Evolutionary conservation across 345 rosid genomes (phyloP).

Genomic region (Gossypium longicalyx): DNA sequence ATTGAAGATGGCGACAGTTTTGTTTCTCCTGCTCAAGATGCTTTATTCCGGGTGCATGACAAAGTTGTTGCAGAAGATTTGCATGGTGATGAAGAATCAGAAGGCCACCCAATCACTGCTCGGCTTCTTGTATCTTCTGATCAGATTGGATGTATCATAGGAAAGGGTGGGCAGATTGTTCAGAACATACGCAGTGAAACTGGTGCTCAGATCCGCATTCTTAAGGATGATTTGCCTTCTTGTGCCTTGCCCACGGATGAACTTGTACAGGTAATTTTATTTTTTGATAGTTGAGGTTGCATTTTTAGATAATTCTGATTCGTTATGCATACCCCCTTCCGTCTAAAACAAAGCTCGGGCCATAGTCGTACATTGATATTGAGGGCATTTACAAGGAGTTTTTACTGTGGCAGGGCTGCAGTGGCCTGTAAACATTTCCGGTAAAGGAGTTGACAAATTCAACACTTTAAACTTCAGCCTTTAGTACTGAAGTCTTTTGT

Average conservation of each 20-base stretch:
- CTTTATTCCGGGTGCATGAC: conserved; percentile 80
- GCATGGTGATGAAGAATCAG: conserved; percentile 57
- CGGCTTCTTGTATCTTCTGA: conserved; percentile 91
- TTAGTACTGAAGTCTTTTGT: background rate
- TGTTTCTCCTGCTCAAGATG: conserved; percentile 89
- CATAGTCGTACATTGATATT: background rate
- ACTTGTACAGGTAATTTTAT: conserved; percentile 72
- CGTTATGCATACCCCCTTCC: no score
- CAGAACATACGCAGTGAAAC: conserved; percentile 81
- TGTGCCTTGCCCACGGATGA: conserved; percentile 86
- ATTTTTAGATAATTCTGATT: background rate
- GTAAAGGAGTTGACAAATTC: background rate
- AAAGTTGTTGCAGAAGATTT: conserved; percentile 69
- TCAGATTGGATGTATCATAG: conserved; percentile 96
- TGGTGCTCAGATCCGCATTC: conserved; percentile 87
- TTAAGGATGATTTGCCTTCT: conserved; percentile 80
- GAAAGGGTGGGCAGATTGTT: conserved; percentile 93
- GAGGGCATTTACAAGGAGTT: background rate
- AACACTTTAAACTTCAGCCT: background rate
- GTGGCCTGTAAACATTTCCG: background rate
- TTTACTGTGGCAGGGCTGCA: background rate
- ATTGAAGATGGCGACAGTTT: conserved; percentile 48
- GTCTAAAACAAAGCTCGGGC: background rate
- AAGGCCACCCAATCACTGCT: conserved; percentile 58
- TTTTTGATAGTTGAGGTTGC: background rate